Percentiles rank a stretch among this genome's conserved stretches.
phyloP scores from a whole-genome alignment of 306 rosid genomes.

The Castanea sativa region DNA sequence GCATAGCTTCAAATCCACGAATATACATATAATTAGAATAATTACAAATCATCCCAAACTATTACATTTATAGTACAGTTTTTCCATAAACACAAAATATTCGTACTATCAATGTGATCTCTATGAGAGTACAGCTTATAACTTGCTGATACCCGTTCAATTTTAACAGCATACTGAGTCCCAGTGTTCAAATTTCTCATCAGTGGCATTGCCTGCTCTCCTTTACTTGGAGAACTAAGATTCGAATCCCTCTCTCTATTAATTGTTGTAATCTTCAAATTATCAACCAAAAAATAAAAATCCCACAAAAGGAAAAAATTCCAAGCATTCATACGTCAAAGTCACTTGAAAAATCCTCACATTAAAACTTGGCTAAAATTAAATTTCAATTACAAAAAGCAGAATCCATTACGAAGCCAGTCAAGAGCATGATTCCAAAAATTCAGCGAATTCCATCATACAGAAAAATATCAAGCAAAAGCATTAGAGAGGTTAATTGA shows the following conservation, averaged over 20 bases:
- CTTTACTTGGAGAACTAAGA: too few relatives aligned
- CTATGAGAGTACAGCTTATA: background rate
- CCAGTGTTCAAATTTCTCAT: too few relatives aligned
- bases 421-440: background rate
- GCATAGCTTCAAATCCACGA: constrained; percentile 51
- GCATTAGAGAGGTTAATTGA: too few relatives aligned
- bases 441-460: constrained; percentile 12
- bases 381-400: background rate
- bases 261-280: background rate
- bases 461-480: background rate
- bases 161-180: too few relatives aligned
- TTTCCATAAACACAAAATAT: constrained; percentile 15
- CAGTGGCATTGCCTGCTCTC: too few relatives aligned
- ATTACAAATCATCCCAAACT: background rate
- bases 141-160: background rate
- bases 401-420: background rate
- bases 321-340: background rate
- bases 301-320: background rate
- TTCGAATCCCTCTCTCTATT: background rate
- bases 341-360: background rate
- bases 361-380: background rate
- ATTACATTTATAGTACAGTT: constrained; percentile 8
- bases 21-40: background rate
- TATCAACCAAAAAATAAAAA: background rate
- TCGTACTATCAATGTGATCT: constrained; percentile 1